Evolutionary conservation across 306 rosid species (phyloP), one percentile per base, ranked within the genome.

Genomic region (Inga oerstediana): DNA sequence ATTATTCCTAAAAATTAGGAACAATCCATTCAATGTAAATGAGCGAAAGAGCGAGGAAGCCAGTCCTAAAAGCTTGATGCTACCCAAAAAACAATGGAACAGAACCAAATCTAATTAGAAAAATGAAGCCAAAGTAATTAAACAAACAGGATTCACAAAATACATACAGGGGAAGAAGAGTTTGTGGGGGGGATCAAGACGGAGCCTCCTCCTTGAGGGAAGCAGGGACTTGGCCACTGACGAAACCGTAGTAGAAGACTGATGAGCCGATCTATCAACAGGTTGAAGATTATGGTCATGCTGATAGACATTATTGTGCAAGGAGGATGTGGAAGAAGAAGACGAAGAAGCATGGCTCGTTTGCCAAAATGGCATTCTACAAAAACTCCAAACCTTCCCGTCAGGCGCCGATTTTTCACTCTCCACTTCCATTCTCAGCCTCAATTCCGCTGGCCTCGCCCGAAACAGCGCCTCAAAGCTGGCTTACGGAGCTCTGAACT

Each of bases 171-270:
- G 99, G 85, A 96, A 96, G 88, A 84, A 94, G 69, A 96, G 97
- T 86, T 96, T 96, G 87, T 90, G 94, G 44, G 98, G 74, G 72
- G 99, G 99, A 91, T 96, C 99, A 69, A 96, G 99, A 86, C 94
- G 94, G 83, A 96, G 98, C 79, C 94, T 90, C 72, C 97, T 87
- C 83, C 94, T 84, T 8, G 91, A 85, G 13, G 98, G 99, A 52
- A 92, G 91, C 79, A 96, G 82, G 75, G 99, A 96, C 84, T 96
- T 96, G 24, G 94, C 93, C 45, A 96, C 84, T 19, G 93, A 89
- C 15, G 98, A 92, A 81, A 92, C 96, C 22, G 91, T 84, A 51
- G 75, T 85, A 1, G 94, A 70, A 82, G 95, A 76, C 69, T 84
- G 88, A 64, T 80, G 80, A 43, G 81, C 69, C 71, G 92, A 84